Conservation (phyloP, 2,329 filamentous ascomycete genomes). For the Pseudogymnoascus sp. region DNA sequence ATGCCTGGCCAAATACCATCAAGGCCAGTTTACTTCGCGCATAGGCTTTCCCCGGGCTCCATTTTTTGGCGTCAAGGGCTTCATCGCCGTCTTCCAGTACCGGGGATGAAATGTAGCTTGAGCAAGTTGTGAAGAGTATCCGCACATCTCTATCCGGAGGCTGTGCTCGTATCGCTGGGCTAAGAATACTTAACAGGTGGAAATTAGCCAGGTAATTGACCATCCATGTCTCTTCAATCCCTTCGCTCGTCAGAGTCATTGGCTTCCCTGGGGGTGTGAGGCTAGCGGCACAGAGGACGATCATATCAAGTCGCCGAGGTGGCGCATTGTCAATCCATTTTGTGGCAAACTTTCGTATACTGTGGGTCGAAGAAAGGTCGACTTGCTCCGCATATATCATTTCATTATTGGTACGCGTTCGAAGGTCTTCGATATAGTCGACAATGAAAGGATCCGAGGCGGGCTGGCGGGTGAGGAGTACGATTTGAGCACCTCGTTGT, state of each 20-base stretch:
- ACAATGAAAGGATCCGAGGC: constrained; percentile 80
- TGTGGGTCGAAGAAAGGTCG: constrained; percentile 80
- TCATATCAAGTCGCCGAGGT: constrained; percentile 78
- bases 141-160: constrained; percentile 90
- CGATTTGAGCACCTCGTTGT: constrained; percentile 74
- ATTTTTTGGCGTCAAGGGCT: constrained; percentile 38
- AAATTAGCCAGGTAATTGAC: constrained; percentile 95
- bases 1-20: constrained; percentile 81
- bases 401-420: constrained; percentile 66
- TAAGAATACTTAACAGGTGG: constrained; percentile 84
- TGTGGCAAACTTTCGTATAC: constrained; percentile 85
- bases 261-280: constrained; percentile 60
- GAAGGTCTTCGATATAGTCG: constrained; percentile 86
- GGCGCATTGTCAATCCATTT: constrained; percentile 97
- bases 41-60: constrained; percentile 51
- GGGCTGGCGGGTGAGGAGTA: constrained; percentile 77
- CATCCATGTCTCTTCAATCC: constrained; percentile 84
- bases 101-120: constrained; percentile 74
- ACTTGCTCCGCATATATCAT: constrained; percentile 94
- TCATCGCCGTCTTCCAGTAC: constrained; percentile 46
- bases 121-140: constrained; percentile 78
- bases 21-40: constrained; percentile 67
- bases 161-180: constrained; percentile 81
- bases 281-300: constrained; percentile 78
- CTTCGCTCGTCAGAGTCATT: constrained; percentile 60